Evolutionary conservation across 495 filamentous ascomycete species (phyloP), one percentile per base, ranked within the genome.

Genomic region (Pseudomonodictys pantanalensis): DNA sequence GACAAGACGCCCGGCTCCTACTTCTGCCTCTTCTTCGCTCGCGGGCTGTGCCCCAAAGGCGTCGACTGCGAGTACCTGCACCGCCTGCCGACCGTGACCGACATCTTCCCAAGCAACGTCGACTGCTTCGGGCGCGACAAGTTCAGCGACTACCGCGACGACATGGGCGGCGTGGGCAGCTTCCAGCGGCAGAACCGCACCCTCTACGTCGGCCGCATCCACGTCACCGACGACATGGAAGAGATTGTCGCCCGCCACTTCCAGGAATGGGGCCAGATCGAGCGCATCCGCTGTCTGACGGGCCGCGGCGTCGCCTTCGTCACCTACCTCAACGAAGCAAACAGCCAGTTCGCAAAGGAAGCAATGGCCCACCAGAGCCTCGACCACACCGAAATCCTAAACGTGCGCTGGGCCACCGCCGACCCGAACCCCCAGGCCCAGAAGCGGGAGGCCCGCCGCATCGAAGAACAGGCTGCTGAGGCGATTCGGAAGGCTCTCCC

Each of bases 401-500:
- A 99, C 68, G 93, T 99, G 15, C 79, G 95, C 32, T 99, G 95
- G 95, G 93, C 95, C 22, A 97, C 93, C 0, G 86, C 86, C 2
- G 95, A 99, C 70, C 95, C 95, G 18, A 99, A 99, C 62, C 95
- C 95, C 0, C 83, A 90, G 79, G 90, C 93, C 9, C 92, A 96
- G 71, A 92, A 93, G 62, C 83, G 95, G 30, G 95, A 99, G 69
- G 92, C 89, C 18, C 79, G 89, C 30, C 79, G 86, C 17, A 84
- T 99, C 48, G 95, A 99, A 73, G 95, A 99, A 71, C 92, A 97
- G 73, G 95, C 95, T n/a, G 95, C 93, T 0, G 95, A 97, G 68
- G 95, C 95, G 9, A 90, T 99, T 35, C 78, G 95, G 22, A 79
- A 86, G 38, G 93, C 95, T 6, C 74, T 99, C n/a, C 95, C 95